phyloP scores from a whole-genome alignment of 176 grass and related monocot species.

The Oryza brachyantha region DNA sequence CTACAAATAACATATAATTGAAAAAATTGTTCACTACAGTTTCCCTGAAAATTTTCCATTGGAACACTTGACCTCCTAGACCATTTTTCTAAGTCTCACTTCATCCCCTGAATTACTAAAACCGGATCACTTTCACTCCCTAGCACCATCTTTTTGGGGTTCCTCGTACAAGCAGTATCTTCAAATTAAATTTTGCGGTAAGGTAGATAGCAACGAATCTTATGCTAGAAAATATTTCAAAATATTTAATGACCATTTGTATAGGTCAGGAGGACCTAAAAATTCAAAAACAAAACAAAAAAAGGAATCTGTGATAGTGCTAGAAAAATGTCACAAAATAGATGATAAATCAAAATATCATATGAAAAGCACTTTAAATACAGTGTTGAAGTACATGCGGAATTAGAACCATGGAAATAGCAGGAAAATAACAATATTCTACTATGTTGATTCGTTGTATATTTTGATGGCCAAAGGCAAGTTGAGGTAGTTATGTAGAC shows the following conservation, averaged over 20 bases:
- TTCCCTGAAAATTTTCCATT: neutral
- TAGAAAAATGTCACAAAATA: neutral
- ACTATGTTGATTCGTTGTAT: neutral
- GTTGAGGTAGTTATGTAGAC: neutral
- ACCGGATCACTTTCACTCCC: neutral
- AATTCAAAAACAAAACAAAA: too few relatives aligned
- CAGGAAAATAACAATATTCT: neutral
- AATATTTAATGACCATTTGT: neutral
- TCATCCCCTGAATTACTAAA: neutral
- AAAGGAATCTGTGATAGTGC: neutral
- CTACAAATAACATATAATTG: neutral
- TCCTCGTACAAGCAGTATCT: neutral
- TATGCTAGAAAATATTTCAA: neutral
- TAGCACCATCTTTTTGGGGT: neutral
- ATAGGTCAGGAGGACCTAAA: neutral
- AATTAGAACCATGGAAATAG: neutral
- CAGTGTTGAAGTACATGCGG: neutral
- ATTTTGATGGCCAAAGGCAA: neutral
- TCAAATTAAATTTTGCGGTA: too few relatives aligned
- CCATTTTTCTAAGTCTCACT: neutral
- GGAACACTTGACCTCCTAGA: neutral
- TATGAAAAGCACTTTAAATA: neutral
- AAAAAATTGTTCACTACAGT: neutral
- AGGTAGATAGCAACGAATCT: neutral
- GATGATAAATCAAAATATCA: neutral